Conservation (phyloP, 2,329 filamentous ascomycete species). For the Ophiocordyceps polyrhachis-furcata region DNA sequence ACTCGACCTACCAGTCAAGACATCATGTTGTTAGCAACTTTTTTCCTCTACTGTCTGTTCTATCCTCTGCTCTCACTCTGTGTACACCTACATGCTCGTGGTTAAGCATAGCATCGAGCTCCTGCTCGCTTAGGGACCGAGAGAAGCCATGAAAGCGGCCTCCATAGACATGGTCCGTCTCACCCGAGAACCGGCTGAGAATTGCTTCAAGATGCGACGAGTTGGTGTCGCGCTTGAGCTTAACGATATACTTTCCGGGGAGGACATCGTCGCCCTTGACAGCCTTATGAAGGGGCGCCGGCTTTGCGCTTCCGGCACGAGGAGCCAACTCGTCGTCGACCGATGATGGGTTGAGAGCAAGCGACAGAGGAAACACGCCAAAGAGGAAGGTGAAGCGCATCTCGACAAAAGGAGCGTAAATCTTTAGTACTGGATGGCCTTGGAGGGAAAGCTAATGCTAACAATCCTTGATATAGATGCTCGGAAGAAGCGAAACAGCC, state of each 20-base stretch:
- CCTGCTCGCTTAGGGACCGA: neutral
- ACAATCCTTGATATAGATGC: no score
- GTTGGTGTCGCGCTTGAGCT: neutral
- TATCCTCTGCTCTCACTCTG: no score
- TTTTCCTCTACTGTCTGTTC: neutral
- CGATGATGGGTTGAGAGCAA: no score
- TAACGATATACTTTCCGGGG: neutral
- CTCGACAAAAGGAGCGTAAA: no score
- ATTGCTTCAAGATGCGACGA: neutral
- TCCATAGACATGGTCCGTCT: neutral
- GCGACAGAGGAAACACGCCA: no score
- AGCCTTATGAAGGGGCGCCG: no score
- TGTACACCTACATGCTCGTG: neutral
- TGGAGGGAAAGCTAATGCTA: no score
- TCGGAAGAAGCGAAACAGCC: no score
- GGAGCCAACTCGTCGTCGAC: no score
- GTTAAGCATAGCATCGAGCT: neutral
- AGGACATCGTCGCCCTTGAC: neutral
- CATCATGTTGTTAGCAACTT: neutral
- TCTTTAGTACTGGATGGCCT: no score
- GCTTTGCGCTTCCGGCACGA: no score
- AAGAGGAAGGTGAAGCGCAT: no score
- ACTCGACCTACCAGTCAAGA: neutral
- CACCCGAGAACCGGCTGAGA: neutral
- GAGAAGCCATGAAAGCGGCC: neutral